Percentiles rank a stretch among this genome's conserved stretches.
phyloP scores from a whole-genome alignment of 2,329 filamentous ascomycete genomes.

The Colletotrichum cereale region DNA sequence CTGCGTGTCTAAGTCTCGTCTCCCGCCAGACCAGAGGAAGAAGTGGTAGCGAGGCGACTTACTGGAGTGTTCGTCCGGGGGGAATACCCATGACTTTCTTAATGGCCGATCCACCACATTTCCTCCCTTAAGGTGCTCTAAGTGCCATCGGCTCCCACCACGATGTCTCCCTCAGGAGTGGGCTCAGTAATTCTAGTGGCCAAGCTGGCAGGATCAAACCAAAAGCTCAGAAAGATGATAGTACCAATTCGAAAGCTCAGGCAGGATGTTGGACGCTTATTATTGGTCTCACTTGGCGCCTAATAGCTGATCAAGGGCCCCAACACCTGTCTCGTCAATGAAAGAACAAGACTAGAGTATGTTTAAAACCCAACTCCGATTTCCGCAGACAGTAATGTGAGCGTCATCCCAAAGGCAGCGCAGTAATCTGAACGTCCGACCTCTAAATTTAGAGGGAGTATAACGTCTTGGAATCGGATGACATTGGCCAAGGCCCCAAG shows the following conservation, averaged over 20 bases:
- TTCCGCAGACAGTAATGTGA: neutral
- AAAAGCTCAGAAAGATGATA: too few relatives aligned
- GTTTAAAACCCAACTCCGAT: neutral
- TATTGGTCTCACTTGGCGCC: too few relatives aligned
- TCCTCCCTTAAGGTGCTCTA: constrained; percentile 52
- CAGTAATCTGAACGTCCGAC: too few relatives aligned
- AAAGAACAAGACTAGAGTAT: too few relatives aligned
- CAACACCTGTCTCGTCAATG: too few relatives aligned
- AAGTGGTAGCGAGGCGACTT: neutral
- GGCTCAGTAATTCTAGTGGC: too few relatives aligned
- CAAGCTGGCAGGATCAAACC: too few relatives aligned
- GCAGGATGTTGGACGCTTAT: too few relatives aligned
- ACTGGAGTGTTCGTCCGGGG: constrained; percentile 40
- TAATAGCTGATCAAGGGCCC: too few relatives aligned
- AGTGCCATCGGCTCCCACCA: constrained; percentile 57
- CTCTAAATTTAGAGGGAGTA: neutral
- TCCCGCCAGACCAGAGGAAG: too few relatives aligned
- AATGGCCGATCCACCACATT: constrained; percentile 44
- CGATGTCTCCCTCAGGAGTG: constrained; percentile 51
- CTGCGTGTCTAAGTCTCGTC: neutral
- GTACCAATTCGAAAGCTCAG: too few relatives aligned
- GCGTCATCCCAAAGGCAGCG: neutral
- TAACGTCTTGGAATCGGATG: neutral
- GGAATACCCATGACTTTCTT: constrained; percentile 45
- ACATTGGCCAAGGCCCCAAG: neutral